Evolutionary conservation across 2,329 filamentous ascomycete species (phyloP).

Genomic region (Talaromyces rugulosus): DNA sequence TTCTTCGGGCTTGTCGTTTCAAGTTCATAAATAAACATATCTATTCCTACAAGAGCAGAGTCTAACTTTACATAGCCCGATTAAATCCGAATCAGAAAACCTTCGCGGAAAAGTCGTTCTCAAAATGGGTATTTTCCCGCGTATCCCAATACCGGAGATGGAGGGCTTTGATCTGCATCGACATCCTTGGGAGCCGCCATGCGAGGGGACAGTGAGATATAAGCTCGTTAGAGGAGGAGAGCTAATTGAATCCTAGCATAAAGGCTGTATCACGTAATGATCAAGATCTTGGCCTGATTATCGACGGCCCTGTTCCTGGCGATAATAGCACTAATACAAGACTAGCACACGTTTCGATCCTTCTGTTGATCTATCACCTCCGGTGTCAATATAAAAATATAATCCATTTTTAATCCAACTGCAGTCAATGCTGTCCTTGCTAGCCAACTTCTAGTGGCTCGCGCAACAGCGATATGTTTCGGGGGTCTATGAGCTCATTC

Average conservation of each 20-base stretch:
- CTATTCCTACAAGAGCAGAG: background rate
- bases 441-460: background rate
- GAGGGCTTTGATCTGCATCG: conserved; percentile 43
- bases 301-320: background rate
- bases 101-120: conserved; percentile 43
- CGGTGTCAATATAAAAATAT: background rate
- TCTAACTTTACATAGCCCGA: conserved; percentile 36
- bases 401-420: background rate
- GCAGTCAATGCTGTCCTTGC: background rate
- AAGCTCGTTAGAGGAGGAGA: background rate
- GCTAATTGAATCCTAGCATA: background rate
- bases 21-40: background rate
- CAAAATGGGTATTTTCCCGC: conserved; percentile 49
- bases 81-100: conserved; percentile 41
- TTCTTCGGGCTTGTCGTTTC: background rate
- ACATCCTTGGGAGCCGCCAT: conserved; percentile 37
- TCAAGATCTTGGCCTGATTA: background rate
- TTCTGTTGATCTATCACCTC: background rate
- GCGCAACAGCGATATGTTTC: background rate
- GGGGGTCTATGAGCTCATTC: conserved; percentile 5
- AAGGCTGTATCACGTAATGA: background rate
- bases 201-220: background rate
- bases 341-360: background rate
- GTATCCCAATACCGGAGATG: conserved; percentile 44
- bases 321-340: background rate